Percentiles rank a stretch among this genome's conserved stretches.
phyloP scores from a whole-genome alignment of 352 stramenopile species.

The Bremia lactucae region DNA sequence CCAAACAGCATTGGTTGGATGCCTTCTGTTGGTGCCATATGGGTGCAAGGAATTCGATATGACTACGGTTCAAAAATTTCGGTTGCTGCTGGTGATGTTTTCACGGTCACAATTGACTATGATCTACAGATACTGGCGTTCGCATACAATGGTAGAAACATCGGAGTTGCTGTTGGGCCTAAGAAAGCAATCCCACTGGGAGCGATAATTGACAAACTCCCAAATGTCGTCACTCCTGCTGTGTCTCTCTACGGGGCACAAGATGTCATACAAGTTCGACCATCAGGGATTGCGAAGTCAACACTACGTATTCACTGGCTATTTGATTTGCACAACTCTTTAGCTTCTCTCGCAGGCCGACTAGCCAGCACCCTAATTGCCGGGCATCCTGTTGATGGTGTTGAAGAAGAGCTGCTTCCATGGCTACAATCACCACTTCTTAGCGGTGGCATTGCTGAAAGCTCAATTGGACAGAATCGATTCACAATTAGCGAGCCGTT shows the following conservation, averaged over 20 bases:
- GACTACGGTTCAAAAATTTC: constrained; percentile 36
- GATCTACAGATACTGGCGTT: constrained; percentile 69
- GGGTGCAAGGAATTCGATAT: constrained; percentile 48
- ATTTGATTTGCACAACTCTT: constrained; percentile 67
- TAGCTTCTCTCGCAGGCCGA: constrained; percentile 57
- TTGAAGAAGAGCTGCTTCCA: constrained; percentile 74
- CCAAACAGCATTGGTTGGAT: constrained; percentile 70
- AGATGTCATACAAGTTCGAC: constrained; percentile 62
- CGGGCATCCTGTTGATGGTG: constrained; percentile 55
- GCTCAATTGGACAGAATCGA: constrained; percentile 1
- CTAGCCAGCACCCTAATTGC: constrained; percentile 66
- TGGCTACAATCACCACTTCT: constrained; percentile 78
- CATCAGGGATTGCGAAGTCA: constrained; percentile 64
- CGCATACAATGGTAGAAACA: constrained; percentile 45
- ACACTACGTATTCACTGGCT: constrained; percentile 76
- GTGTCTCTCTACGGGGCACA: constrained; percentile 62
- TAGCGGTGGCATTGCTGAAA: constrained; percentile 46
- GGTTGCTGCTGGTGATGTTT: constrained; percentile 51
- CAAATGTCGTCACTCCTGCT: constrained; percentile 32
- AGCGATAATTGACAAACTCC: constrained; percentile 19
- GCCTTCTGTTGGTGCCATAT: constrained; percentile 67
- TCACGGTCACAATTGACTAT: constrained; percentile 64
- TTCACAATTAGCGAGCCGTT: constrained; percentile 4
- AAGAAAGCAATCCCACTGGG: constrained; percentile 28
- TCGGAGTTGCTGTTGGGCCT: constrained; percentile 48